Evolutionary conservation across 768 basidiomycete species (phyloP).

Genomic region (Termitomyces sp.): DNA sequence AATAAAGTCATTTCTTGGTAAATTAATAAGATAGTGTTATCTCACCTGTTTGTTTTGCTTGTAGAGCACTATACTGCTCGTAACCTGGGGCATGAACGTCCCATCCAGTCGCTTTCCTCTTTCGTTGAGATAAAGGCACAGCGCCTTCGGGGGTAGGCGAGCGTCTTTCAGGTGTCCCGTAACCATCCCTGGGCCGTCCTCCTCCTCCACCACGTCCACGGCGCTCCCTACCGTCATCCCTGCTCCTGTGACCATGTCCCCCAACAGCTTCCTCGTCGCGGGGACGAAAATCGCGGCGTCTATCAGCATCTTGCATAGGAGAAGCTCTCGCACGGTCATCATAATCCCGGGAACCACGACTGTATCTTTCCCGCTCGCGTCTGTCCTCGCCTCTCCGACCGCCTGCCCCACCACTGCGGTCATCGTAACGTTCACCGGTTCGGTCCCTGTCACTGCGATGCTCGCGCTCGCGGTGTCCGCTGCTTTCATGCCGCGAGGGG

Average conservation of each 20-base stretch:
- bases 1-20: not conserved
- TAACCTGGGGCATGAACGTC: slow-evolving; percentile 95
- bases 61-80: slow-evolving; percentile 90
- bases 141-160: slow-evolving; percentile 89
- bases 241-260: slow-evolving; percentile 31
- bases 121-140: slow-evolving; percentile 76
- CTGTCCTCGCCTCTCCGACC: slow-evolving; percentile 42
- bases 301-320: slow-evolving; percentile 41
- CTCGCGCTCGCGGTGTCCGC: slow-evolving; percentile 47
- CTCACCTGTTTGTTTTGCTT: slow-evolving; percentile 97
- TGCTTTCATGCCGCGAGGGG: slow-evolving; percentile 55
- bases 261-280: slow-evolving; percentile 35
- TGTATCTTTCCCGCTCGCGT: slow-evolving; percentile 45
- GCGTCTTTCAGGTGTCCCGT: slow-evolving; percentile 72
- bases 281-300: slow-evolving; percentile 39
- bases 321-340: slow-evolving; percentile 40
- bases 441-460: slow-evolving; percentile 39
- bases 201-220: slow-evolving; percentile 31
- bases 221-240: slow-evolving; percentile 30
- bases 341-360: slow-evolving; percentile 36
- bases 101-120: slow-evolving; percentile 90
- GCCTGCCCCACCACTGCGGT: slow-evolving; percentile 24
- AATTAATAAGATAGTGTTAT: not conserved
- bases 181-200: slow-evolving; percentile 36
- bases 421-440: slow-evolving; percentile 28